These are phyloP conservation scores for Saturnispora zaruensis DNA, from an alignment of 805 yeast species.

Conservation along the genomic window DNA sequence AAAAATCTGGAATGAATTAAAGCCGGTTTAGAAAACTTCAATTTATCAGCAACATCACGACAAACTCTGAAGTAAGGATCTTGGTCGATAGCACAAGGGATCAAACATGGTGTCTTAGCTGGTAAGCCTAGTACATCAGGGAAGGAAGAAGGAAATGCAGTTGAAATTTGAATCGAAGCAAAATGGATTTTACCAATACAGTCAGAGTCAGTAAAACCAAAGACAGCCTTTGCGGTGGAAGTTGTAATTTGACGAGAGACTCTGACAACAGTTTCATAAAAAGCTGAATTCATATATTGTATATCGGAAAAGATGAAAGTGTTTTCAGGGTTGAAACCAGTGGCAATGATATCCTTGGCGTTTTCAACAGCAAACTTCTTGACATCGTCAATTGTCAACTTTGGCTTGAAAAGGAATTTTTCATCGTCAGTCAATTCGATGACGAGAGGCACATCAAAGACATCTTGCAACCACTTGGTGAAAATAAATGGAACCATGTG, in stretches of 20 bases:
- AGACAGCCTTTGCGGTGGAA: conserved; percentile 94
- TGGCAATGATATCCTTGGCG: conserved; percentile 87
- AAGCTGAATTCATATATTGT: conserved; percentile 85
- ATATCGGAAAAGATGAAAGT: conserved; percentile 93
- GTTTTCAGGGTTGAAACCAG: conserved; percentile 90
- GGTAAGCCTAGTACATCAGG: conserved; percentile 86
- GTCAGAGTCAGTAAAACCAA: conserved; percentile 92
- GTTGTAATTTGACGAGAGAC: conserved; percentile 92
- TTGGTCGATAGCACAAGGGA: conserved; percentile 98
- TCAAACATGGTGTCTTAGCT: conserved; percentile 86
- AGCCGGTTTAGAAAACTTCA: conserved; percentile 84
- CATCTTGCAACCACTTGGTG: conserved; percentile 97
- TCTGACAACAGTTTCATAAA: conserved; percentile 90
- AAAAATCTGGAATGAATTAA: conserved; percentile 90
- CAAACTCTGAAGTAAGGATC: conserved; percentile 97
- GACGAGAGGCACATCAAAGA: conserved; percentile 90
- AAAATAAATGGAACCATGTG: conserved; percentile 93
- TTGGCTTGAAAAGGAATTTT: conserved; percentile 88
- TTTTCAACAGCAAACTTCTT: conserved; percentile 71
- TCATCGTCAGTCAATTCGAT: conserved; percentile 96
- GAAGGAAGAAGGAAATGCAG: conserved; percentile 93
- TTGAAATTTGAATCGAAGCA: conserved; percentile 92
- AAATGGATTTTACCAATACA: conserved; percentile 92
- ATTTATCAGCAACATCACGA: conserved; percentile 93
- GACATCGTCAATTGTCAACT: conserved; percentile 82